These are phyloP conservation scores for Triticum timopheevii DNA, from an alignment of 176 grass and related monocot species.

Conservation along the genomic window DNA sequence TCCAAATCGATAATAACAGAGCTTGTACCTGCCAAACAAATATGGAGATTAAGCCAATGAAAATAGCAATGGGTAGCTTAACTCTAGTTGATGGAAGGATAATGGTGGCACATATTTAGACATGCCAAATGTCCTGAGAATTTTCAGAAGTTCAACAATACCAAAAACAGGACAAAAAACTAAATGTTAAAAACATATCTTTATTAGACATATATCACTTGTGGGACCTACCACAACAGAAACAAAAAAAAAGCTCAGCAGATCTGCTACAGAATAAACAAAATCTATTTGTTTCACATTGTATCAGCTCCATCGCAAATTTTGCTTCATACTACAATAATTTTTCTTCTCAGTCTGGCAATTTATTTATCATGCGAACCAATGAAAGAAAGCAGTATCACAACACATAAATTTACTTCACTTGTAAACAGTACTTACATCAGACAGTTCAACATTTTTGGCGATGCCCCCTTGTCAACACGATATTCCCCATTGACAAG, in stretches of 20 bases:
- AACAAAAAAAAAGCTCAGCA: too few relatives aligned
- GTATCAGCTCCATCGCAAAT: not conserved
- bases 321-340: not conserved
- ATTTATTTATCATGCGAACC: not conserved
- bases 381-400: not conserved
- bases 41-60: slow-evolving; percentile 10
- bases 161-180: not conserved
- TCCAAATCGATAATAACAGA: slow-evolving; percentile 95
- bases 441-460: slow-evolving; percentile 99
- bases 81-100: not conserved
- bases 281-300: not conserved
- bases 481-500: slow-evolving; percentile 98
- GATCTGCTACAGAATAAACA: not conserved
- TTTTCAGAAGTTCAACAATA: not conserved
- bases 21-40: slow-evolving; percentile 80
- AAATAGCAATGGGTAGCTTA: not conserved
- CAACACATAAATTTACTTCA: not conserved
- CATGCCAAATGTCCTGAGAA: not conserved
- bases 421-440: slow-evolving; percentile 61
- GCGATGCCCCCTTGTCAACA: slow-evolving; percentile 94
- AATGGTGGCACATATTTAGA: not conserved
- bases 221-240: too few relatives aligned
- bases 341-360: not conserved
- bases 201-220: too few relatives aligned
- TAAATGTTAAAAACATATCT: not conserved